Evolutionary conservation across 768 basidiomycete species (phyloP).

Genomic region (Bullera alba): DNA sequence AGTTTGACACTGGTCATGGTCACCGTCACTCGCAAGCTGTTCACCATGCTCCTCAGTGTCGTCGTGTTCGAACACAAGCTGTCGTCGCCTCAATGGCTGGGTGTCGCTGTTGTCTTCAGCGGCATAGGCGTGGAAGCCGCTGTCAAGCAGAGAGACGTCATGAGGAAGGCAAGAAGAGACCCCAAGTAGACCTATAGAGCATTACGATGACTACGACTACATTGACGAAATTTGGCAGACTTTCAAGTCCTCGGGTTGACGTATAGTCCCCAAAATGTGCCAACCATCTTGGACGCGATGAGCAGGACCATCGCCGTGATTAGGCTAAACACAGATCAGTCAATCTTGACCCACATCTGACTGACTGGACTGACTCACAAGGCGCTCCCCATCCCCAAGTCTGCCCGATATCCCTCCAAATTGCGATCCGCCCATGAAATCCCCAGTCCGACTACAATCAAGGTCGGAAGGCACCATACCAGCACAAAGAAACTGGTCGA

Average conservation of each 20-base stretch:
- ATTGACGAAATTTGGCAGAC: not conserved
- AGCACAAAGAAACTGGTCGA: not conserved
- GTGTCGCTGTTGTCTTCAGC: slow-evolving; percentile 86
- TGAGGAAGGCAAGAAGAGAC: slow-evolving; percentile 27
- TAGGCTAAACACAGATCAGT: not conserved
- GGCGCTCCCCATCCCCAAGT: not conserved
- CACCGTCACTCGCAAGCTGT: slow-evolving; percentile 91
- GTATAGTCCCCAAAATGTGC: not conserved
- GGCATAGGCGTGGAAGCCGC: slow-evolving; percentile 91
- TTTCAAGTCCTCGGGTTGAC: not conserved
- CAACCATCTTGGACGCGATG: not conserved
- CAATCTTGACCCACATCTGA: not conserved
- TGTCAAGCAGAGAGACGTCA: slow-evolving; percentile 58
- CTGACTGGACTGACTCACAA: not conserved
- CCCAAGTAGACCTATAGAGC: not conserved
- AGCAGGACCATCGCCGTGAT: not conserved
- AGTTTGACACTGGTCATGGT: slow-evolving; percentile 57
- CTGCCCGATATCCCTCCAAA: not conserved
- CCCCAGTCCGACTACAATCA: not conserved
- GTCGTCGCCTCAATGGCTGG: slow-evolving; percentile 79
- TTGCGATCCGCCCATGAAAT: not conserved
- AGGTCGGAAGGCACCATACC: not conserved
- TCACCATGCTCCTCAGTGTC: slow-evolving; percentile 95
- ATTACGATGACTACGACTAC: not conserved
- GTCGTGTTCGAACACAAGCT: slow-evolving; percentile 82